phyloP scores from a whole-genome alignment of 768 basidiomycete species.

The Tephrocybe rancida region DNA sequence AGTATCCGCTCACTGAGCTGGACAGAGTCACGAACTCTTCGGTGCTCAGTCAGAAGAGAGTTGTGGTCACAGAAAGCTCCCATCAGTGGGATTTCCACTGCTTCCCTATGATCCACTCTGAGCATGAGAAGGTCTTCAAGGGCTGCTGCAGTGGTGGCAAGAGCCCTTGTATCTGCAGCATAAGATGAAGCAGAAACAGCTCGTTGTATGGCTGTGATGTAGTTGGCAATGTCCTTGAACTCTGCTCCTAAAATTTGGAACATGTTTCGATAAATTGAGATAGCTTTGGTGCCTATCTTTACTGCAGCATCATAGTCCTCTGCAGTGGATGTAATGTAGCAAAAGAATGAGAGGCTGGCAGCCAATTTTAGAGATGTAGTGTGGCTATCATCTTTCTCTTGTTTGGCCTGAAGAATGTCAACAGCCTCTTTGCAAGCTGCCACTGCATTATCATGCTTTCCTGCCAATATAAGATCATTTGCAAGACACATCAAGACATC shows the following conservation, averaged over 20 bases:
- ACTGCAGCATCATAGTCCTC: neutral
- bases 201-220: constrained; percentile 5
- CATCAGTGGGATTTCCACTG: neutral
- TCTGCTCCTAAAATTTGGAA: neutral
- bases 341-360: constrained; percentile 6
- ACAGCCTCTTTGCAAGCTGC: constrained; percentile 12
- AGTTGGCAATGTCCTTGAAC: neutral
- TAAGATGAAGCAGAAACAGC: neutral
- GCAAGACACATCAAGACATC: constrained; percentile 12
- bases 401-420: constrained; percentile 5
- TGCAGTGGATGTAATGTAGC: neutral
- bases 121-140: constrained; percentile 5
- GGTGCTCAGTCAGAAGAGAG: constrained; percentile 9
- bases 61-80: constrained; percentile 1
- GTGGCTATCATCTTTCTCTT: neutral
- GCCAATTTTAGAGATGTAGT: neutral
- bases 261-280: neutral
- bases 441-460: constrained; percentile 8
- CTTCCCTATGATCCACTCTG: neutral
- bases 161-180: neutral
- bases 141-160: constrained; percentile 3
- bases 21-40: constrained; percentile 8
- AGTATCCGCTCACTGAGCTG: constrained; percentile 1
- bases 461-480: neutral
- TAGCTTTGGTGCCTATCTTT: neutral